Evolutionary conservation across 352 stramenopile species (phyloP).

Genomic region (Stramenopiles sp.): DNA sequence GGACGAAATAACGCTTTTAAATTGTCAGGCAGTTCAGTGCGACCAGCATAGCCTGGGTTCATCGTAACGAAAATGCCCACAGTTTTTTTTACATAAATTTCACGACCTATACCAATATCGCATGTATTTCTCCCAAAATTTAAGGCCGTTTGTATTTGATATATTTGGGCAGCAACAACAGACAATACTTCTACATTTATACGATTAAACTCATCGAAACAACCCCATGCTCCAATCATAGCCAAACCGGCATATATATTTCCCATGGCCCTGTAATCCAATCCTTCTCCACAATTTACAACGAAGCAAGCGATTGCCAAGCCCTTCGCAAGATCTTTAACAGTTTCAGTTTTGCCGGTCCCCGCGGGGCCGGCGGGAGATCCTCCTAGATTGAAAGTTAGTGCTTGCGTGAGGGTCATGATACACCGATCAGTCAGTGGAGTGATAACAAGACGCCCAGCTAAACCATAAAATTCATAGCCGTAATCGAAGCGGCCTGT

Average conservation of each 20-base stretch:
- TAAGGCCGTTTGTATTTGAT: constrained; percentile 71
- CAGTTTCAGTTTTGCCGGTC: constrained; percentile 74
- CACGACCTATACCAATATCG: constrained; percentile 65
- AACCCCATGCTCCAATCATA: constrained; percentile 81
- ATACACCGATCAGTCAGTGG: constrained; percentile 74
- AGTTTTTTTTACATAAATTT: constrained; percentile 69
- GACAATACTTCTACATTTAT: constrained; percentile 79
- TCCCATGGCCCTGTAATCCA: constrained; percentile 81
- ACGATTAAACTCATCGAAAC: constrained; percentile 87
- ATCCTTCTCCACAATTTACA: constrained; percentile 67
- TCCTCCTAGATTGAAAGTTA: constrained; percentile 72
- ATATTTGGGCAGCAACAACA: constrained; percentile 69
- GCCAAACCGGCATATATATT: constrained; percentile 82
- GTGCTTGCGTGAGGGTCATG: constrained; percentile 71
- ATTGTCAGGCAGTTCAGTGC: constrained; percentile 71
- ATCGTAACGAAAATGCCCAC: constrained; percentile 85
- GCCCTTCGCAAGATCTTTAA: constrained; percentile 73
- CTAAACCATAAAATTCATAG: constrained; percentile 79
- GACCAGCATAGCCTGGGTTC: constrained; percentile 71
- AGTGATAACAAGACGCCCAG: constrained; percentile 69
- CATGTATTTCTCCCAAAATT: constrained; percentile 68
- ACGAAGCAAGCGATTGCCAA: constrained; percentile 71
- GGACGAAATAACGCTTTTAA: constrained; percentile 72
- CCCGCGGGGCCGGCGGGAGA: constrained; percentile 61
- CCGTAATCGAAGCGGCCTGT: constrained; percentile 70